Evolutionary conservation across 768 basidiomycete genomes (phyloP).

Genomic region (Peribolospora baueri): DNA sequence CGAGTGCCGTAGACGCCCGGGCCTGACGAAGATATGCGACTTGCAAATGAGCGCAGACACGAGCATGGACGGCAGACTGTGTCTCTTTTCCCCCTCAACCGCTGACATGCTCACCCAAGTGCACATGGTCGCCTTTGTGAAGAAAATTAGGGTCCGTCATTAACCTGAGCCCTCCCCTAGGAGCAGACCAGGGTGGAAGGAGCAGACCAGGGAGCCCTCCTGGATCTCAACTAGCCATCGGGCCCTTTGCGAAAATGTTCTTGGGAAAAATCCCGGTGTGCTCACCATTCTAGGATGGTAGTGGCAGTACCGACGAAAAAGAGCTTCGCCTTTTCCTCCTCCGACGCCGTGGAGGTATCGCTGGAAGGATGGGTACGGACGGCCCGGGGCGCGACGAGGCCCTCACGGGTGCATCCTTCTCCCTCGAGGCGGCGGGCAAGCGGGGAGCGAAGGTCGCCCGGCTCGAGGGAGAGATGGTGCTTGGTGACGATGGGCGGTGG

Average conservation of each 20-base stretch:
- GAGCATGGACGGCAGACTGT: not conserved
- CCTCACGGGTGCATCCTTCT: no score
- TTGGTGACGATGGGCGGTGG: no score
- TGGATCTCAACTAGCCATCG: no score
- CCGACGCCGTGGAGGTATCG: not conserved
- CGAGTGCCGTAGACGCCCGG: conserved; percentile 18
- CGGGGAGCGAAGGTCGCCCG: no score
- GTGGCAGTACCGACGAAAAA: conserved; percentile 12
- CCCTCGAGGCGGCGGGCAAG: no score
- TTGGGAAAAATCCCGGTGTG: not conserved
- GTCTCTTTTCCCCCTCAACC: not conserved
- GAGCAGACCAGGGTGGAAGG: not conserved
- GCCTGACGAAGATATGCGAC: conserved; percentile 8
- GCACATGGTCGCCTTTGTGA: conserved; percentile 17
- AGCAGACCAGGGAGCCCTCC: no score
- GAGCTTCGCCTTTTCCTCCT: not conserved
- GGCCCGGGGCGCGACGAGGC: no score
- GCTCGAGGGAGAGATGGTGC: no score
- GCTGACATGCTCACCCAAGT: conserved; percentile 4
- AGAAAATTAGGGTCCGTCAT: conserved; percentile 18
- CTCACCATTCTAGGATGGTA: conserved; percentile 9
- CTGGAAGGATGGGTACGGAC: not conserved
- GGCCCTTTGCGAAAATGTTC: no score
- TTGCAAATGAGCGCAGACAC: not conserved
- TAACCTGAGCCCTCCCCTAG: conserved; percentile 7